Base-by-base conservation (phyloP, 192 early-diverging fungal species). In the Gaertneriomyces semiglobifer region DNA sequence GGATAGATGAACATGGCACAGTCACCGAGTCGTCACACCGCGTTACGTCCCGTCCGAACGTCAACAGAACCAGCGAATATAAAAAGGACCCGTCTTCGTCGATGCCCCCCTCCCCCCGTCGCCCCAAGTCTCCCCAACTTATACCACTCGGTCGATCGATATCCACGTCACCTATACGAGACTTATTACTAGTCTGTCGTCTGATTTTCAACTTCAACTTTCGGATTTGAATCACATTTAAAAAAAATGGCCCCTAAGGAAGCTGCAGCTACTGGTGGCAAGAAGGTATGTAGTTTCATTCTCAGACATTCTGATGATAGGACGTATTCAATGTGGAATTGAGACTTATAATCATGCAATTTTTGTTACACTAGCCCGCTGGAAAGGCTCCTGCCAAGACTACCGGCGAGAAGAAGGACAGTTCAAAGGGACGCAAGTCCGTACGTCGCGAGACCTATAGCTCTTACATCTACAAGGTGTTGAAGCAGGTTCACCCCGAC, bases 401-500 rank as follows among this genome's bases (percentile, higher is more conserved):
- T 53, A 72, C 79, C 61, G 66, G 65, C 6, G 80, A 87, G 56
- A 89, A 85, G 81, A 85, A 81, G 67, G 64, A 65, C 44, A 68
- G 66, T 41, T 60, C 70, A 44, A 74, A 75, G 57, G 75, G 63
- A 60, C 25, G 25, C 25, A 90, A 89, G 76, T 81, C 77, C 67
- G 70, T 75, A 65, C 84, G 91, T 74, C 89, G 90, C 68, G 92
- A 95, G 78, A 93, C 92, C 54, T 93, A 92, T 89, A 88, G 88
- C 58, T 89, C 91, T 67, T 95, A 95, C 82, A 93, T 95, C 80
- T 95, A 92, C 88, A 92, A 93, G 82, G 92, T 96, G 53, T 80
- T 95, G 65, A 95, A 95, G 83, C 94, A 96, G 79, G 66, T 95
- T 62, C 93, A 96, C 84, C 94, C 94, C 63, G 93, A 95, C 74